Evolutionary conservation across 2,329 filamentous ascomycete genomes (phyloP), one percentile per base, ranked within the genome.

Genomic region (Alternaria novae-zelandiae): DNA sequence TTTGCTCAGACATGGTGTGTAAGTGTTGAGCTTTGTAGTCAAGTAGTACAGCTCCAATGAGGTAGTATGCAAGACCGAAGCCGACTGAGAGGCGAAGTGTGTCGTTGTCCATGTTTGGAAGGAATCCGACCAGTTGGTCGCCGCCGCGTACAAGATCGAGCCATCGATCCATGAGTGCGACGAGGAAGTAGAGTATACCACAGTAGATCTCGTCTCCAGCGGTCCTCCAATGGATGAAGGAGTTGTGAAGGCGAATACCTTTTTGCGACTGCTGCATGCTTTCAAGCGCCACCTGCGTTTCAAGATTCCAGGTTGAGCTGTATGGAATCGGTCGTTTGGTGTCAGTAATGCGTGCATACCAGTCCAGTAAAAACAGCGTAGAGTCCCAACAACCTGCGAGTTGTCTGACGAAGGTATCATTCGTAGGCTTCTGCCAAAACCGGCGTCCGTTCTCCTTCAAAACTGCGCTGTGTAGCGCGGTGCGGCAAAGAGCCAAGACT

Each of bases 181-280:
- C 79, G 10, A 87, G 69, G 62, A 87, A 87, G 74, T 86, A 86
- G 3, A 87, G 73, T 20, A 87, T 78, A 26, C 84, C 85, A 63
- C 84, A 86, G 28, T 84, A 85, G 26, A 87, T 81, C 61, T 87
- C 86, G 60, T 85, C 81, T 41, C 84, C 84, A 6, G 85, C 84
- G 62, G 86, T 85, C n/a, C 86, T 83, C 84, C 85, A 87, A 64
- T 87, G 85, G 25, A 87, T 83, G 68, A 87, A 87, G 2, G 84
- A 83, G 66, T 85, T 87, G 73, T 88, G 86, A 15, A 87, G 78
- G 25, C 83, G 80, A 15, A 87, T 83, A 3, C 86, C 86, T 66
- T 86, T 86, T 63, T 87, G 84, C 4, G 84, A 82, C 61, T 84
- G 84, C 43, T 82, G 82, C 67, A 87, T 80, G 25, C 82, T 85